These are phyloP conservation scores for Trichoderma polysporum DNA, from an alignment of 2,329 filamentous ascomycete genomes.

Conservation along the genomic window DNA sequence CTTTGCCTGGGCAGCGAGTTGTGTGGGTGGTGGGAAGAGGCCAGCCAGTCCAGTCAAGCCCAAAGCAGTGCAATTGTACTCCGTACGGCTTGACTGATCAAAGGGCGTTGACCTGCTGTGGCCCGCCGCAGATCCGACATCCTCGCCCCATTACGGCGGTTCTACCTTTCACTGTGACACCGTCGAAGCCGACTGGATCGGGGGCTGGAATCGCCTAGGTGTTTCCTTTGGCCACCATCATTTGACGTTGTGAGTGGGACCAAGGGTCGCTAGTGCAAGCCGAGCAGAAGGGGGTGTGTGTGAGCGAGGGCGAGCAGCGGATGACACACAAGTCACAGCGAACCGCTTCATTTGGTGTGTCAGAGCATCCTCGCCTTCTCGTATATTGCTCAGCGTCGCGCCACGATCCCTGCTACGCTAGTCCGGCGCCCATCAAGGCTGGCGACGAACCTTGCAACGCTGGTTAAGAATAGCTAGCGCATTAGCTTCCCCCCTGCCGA, in stretches of 20 bases:
- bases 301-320: constrained; percentile 27
- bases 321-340: constrained; percentile 35
- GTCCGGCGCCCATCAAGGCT: constrained; percentile 32
- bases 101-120: constrained; percentile 19
- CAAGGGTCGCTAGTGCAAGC: constrained; percentile 31
- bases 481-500: constrained; percentile 35
- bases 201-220: constrained; percentile 23
- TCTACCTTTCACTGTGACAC: constrained; percentile 21
- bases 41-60: constrained; percentile 5
- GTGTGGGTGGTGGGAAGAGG: constrained; percentile 1
- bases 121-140: constrained; percentile 22
- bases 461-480: constrained; percentile 47
- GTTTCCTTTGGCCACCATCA: constrained; percentile 19
- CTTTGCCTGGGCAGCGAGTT: constrained; percentile 4
- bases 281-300: constrained; percentile 28
- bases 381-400: constrained; percentile 51
- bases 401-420: constrained; percentile 34
- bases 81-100: constrained; percentile 10
- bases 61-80: neutral
- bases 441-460: constrained; percentile 38
- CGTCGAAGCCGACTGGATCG: constrained; percentile 23
- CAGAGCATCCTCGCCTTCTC: constrained; percentile 49
- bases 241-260: constrained; percentile 25
- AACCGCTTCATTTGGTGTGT: constrained; percentile 49
- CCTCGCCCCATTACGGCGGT: constrained; percentile 22